Evolutionary conservation across 495 filamentous ascomycete genomes (phyloP).

Genomic region (Massariosphaeria phaeospora): DNA sequence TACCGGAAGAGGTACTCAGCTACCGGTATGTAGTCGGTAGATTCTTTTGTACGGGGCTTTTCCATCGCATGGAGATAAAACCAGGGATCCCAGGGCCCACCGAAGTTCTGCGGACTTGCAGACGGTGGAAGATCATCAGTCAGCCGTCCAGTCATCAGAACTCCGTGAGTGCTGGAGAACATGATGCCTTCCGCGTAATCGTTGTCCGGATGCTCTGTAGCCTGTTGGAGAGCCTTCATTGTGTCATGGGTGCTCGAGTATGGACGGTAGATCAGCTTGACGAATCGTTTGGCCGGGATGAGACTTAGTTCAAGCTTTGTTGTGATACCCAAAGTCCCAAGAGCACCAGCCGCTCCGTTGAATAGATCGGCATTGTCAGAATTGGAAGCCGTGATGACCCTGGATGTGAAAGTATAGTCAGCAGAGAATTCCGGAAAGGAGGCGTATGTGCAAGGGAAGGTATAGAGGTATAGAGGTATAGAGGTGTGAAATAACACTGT

Average conservation of each 20-base stretch:
- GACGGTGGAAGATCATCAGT: slow-evolving; percentile 36
- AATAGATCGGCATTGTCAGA: slow-evolving; percentile 49
- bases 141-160: slow-evolving; percentile 50
- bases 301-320: slow-evolving; percentile 53
- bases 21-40: too few species aligned
- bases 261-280: slow-evolving; percentile 53
- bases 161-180: slow-evolving; percentile 49
- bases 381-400: slow-evolving; percentile 38
- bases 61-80: slow-evolving; percentile 57
- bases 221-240: too few species aligned
- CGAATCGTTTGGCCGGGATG: slow-evolving; percentile 49
- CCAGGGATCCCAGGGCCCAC: slow-evolving; percentile 51
- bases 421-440: too few species aligned
- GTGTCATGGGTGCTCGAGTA: too few species aligned
- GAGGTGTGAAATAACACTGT: too few species aligned
- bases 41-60: too few species aligned
- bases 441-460: too few species aligned
- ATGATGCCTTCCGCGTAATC: slow-evolving; percentile 45
- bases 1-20: slow-evolving; percentile 60
- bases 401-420: too few species aligned
- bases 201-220: slow-evolving; percentile 33
- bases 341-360: slow-evolving; percentile 50
- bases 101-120: slow-evolving; percentile 46
- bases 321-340: slow-evolving; percentile 54
- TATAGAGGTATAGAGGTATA: too few species aligned